Percentiles rank a stretch among this genome's conserved stretches.
phyloP scores from a whole-genome alignment of 306 rosid species.

The Pachyrhizus erosus region DNA sequence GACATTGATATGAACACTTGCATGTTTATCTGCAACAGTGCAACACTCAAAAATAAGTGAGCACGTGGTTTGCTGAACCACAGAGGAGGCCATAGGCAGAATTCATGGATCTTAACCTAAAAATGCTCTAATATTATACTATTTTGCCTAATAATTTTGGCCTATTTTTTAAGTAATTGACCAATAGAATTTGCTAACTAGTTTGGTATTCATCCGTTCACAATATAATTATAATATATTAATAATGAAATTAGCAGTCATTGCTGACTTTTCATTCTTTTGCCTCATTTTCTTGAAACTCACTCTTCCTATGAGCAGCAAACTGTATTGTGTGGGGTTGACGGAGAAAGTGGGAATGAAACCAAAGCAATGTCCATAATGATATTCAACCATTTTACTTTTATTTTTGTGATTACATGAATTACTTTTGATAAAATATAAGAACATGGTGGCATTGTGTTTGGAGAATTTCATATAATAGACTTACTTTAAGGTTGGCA shows the following conservation, averaged over 20 bases:
- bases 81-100: neutral
- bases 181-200: neutral
- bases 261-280: neutral
- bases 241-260: neutral
- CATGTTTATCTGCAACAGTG: neutral
- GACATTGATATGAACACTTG: neutral
- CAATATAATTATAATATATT: neutral
- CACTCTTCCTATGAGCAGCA: neutral
- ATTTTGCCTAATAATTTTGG: slow-evolving; percentile 15
- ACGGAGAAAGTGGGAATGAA: neutral
- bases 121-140: neutral
- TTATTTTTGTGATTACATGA: no score
- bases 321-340: neutral
- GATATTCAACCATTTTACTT: neutral
- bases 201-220: neutral
- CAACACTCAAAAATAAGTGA: slow-evolving; percentile 21
- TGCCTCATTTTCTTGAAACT: neutral
- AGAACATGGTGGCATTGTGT: no score
- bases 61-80: neutral
- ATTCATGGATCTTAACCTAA: slow-evolving; percentile 23
- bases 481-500: no score
- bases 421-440: neutral
- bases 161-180: slow-evolving; percentile 35
- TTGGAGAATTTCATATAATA: neutral
- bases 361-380: neutral